phyloP scores from a whole-genome alignment of 768 basidiomycete genomes.

The Sporobolomyces roseus region DNA sequence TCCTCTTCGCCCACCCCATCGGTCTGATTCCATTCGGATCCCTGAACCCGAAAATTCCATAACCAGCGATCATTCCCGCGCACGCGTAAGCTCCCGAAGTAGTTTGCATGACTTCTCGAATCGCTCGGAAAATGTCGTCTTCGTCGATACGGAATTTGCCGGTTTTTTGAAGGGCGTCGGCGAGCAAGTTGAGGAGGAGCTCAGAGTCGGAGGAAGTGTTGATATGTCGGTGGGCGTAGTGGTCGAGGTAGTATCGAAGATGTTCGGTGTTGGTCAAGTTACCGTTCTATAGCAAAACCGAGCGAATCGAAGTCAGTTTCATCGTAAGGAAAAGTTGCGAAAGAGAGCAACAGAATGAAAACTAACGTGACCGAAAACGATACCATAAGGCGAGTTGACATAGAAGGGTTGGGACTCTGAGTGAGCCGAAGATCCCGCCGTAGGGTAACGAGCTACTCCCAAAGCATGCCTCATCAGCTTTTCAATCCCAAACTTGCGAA shows the following conservation, averaged over 20 bases:
- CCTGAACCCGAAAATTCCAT: conserved; percentile 94
- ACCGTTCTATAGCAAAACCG: conserved; percentile 69
- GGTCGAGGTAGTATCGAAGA: conserved; percentile 89
- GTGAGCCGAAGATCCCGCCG: conserved; percentile 92
- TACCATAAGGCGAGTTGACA: conserved; percentile 99
- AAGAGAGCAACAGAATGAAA: not conserved
- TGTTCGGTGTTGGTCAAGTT: conserved; percentile 89
- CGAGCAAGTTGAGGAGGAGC: conserved; percentile 92
- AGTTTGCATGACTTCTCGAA: conserved; percentile 80
- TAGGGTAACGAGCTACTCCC: conserved; percentile 83
- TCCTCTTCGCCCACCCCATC: conserved; percentile 74
- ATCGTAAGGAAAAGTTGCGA: not conserved
- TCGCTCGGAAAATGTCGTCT: conserved; percentile 95
- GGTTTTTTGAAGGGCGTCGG: conserved; percentile 93
- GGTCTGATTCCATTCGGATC: conserved; percentile 98
- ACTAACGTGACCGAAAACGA: conserved; percentile 91
- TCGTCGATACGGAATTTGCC: conserved; percentile 98
- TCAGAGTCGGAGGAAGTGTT: conserved; percentile 99
- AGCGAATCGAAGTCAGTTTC: not conserved
- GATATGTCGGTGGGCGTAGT: conserved; percentile 93
- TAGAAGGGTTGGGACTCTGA: conserved; percentile 99
- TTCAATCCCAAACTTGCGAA: not conserved
- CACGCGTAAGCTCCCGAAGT: conserved; percentile 93
- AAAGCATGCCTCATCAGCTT: too few relatives aligned
- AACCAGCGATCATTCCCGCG: conserved; percentile 97